A percentile compares a stretch with the other conserved stretches of the same genome.
Evolutionary conservation across 2,329 filamentous ascomycete genomes (phyloP).

Genomic region (Thielaviopsis musarum): DNA sequence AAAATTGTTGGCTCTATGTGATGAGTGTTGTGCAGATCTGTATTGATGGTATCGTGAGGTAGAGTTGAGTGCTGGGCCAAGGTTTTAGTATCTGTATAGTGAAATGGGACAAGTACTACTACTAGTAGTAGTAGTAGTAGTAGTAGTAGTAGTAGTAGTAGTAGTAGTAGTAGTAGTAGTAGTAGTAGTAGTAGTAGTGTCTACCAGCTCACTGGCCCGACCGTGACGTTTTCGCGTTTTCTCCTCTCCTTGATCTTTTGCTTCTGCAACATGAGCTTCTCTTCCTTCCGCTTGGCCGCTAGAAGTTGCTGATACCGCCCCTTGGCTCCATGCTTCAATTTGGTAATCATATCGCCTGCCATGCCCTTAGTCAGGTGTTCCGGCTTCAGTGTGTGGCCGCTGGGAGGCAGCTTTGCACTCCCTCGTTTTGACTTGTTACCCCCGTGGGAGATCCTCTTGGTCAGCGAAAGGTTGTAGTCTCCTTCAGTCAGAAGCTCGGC

Average conservation of each 20-base stretch:
- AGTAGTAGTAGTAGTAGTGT: no score
- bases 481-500: slow-evolving; percentile 17
- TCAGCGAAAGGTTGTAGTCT: slow-evolving; percentile 28
- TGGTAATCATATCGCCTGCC: slow-evolving; percentile 83
- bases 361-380: slow-evolving; percentile 57
- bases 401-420: background rate
- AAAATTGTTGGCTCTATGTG: no score
- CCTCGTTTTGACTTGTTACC: background rate
- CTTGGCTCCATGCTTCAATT: slow-evolving; percentile 67
- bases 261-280: slow-evolving; percentile 21
- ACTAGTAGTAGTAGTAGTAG: no score
- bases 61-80: no score
- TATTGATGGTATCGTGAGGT: no score
- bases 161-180: no score
- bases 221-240: slow-evolving; percentile 33
- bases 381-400: slow-evolving; percentile 23
- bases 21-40: no score
- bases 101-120: no score
- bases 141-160: no score
- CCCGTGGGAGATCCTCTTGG: slow-evolving; percentile 4
- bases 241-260: slow-evolving; percentile 25
- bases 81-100: no score
- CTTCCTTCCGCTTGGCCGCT: slow-evolving; percentile 30
- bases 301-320: slow-evolving; percentile 40
- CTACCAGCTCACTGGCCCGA: slow-evolving; percentile 31